phyloP scores from a whole-genome alignment of 2,329 filamentous ascomycete genomes.

The Rutstroemia sp. region DNA sequence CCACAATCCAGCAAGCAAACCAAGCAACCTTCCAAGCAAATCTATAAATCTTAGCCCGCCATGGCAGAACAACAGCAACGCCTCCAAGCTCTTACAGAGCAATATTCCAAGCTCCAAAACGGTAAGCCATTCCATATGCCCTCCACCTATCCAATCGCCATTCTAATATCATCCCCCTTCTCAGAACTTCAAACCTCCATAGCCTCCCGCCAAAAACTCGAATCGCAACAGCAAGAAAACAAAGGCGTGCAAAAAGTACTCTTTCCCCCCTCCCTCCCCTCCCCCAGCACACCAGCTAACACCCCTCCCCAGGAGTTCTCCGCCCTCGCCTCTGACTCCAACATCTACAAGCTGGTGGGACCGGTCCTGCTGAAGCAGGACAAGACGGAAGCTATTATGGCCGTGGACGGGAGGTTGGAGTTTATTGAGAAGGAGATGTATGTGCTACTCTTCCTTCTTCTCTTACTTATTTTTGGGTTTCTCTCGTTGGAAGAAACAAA shows the following conservation, averaged over 20 bases:
- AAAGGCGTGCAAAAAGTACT: conserved; percentile 71
- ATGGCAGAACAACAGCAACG: conserved; percentile 75
- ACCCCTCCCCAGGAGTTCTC: conserved; percentile 62
- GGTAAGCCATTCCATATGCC: conserved; percentile 40
- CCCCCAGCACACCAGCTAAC: neutral
- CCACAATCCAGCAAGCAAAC: neutral
- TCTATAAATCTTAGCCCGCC: conserved; percentile 1
- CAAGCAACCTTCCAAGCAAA: neutral
- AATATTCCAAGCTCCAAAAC: conserved; percentile 80
- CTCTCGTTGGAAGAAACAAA: neutral
- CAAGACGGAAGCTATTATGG: conserved; percentile 79
- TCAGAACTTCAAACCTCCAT: conserved; percentile 73
- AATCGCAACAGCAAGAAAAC: conserved; percentile 93
- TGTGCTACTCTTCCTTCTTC: conserved; percentile 28
- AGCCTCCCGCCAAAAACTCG: conserved; percentile 78
- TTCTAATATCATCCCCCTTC: neutral
- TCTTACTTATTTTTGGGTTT: neutral
- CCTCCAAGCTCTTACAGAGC: conserved; percentile 76
- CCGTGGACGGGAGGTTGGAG: conserved; percentile 82
- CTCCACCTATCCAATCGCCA: neutral
- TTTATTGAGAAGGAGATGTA: conserved; percentile 94
- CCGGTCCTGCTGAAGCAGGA: conserved; percentile 94
- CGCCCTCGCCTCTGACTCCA: conserved; percentile 69
- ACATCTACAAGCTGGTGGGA: conserved; percentile 92
- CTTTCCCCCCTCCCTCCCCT: neutral